Percentiles rank a stretch among this genome's conserved stretches.
Conservation (phyloP, 768 basidiomycete species). For the Crucibulum laeve region DNA sequence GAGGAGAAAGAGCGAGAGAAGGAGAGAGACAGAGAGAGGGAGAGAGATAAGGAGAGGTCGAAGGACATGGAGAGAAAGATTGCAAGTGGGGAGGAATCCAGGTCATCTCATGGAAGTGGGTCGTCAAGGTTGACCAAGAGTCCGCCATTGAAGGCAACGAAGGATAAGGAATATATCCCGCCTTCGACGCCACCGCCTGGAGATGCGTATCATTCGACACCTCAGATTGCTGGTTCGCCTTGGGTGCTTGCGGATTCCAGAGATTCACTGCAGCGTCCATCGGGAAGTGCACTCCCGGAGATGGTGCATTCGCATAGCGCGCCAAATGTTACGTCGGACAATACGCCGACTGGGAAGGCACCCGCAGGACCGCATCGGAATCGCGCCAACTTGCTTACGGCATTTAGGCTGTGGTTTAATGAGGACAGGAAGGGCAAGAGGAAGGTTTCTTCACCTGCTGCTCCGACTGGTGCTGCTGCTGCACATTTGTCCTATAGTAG, state of each 20-base stretch:
- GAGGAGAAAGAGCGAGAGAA: conserved; percentile 37
- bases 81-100: conserved; percentile 48
- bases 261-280: conserved; percentile 29
- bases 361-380: conserved; percentile 37
- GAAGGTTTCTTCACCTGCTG: conserved; percentile 39
- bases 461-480: conserved; percentile 18
- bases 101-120: conserved; percentile 60
- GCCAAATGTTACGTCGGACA: conserved; percentile 29
- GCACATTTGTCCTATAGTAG: conserved; percentile 10
- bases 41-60: conserved; percentile 38
- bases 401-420: conserved; percentile 90
- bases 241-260: conserved; percentile 61
- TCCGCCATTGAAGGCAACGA: conserved; percentile 54
- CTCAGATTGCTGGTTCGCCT: conserved; percentile 53
- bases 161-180: conserved; percentile 29
- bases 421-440: conserved; percentile 88
- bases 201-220: conserved; percentile 31
- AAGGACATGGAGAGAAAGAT: conserved; percentile 38
- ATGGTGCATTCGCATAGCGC: conserved; percentile 42
- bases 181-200: conserved; percentile 51
- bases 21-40: conserved; percentile 40
- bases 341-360: conserved; percentile 10
- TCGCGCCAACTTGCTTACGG: conserved; percentile 75
- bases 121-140: conserved; percentile 68
- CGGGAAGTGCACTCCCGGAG: conserved; percentile 24